Base-by-base conservation (phyloP, 2,329 filamentous ascomycete genomes). In the Byssochlamys sp. region DNA sequence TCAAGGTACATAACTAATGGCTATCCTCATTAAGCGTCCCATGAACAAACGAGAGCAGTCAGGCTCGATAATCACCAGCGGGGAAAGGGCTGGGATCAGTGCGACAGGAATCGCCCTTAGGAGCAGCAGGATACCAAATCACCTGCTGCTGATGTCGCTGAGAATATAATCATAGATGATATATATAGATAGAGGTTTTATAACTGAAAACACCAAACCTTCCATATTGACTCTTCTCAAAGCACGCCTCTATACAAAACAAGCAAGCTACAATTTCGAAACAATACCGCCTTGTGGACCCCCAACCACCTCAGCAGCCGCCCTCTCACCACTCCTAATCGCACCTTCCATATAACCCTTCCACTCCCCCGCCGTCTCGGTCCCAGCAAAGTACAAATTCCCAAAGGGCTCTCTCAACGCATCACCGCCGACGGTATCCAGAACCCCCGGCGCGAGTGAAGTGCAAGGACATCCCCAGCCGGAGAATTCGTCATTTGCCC, bases 271-370 rank as follows among this genome's bases (percentile, higher is more conserved):
- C 39, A 45, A 14, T 45, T 45, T 45, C 39, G 39, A 45, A n/a
- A 45, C 39, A 45, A 45, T 45, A 6, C 35, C 35, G 19, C 14
- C n/a, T n/a, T 4, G 39, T 45, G 58, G 55, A 24, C 2, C 11
- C 55, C 61, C 59, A 3, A 78, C 57, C 2, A 80, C 76, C 63
- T 82, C 78, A 35, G 66, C 65, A 0, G 79, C 80, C 1, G 72
- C 81, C 12, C 77, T 67, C 58, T 80, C 71, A 1, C 81, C 81
- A 54, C 71, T 76, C 4, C 75, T 62, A 10, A 84, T 69, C 0
- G 81, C 81, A 1, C 82, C 81, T 59, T 84, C 81, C 79, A 84
- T 82, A 63, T 83, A 83, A 0, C 81, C 81, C 56, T 78, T 80
- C 81, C 81, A 84, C 58, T 79, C 75, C 2, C 63, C 70, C 0